Evolutionary conservation across 768 basidiomycete species (phyloP), one percentile per base, ranked within the genome.

Genomic region (Collybia sordida): DNA sequence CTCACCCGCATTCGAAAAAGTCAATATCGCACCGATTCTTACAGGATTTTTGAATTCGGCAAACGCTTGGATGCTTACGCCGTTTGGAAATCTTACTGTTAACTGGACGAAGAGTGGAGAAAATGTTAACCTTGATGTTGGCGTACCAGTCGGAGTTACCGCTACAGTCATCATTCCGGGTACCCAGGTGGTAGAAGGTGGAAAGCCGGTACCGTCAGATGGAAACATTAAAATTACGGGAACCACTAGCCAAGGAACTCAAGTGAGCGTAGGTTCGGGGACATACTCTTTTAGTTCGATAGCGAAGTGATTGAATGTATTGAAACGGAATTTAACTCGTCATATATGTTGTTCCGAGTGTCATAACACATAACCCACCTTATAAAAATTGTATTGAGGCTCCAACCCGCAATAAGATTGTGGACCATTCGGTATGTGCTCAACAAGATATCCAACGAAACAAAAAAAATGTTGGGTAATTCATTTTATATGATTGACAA

Each of bases 61-160:
- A 4, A 47, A 50, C 40, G 64, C 62, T 5, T 67, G 63, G 62
- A 62, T 53, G 23, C 17, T 61, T 17, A 64, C 64, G 3, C 65
- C 65, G 1, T 64, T 60, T 42, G 65, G 65, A 27, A 67, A 67
- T 47, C 49, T 67, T 6, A 62, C 58, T 4, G 62, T 67, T 18
- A 38, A 49, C 8, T 64, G 56, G 54, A 40, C 40, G 1, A 62
- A 49, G 17, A 28, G 34, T 21, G 19, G 25, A 37, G 58, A 59
- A n/a, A 37, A 15, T 11, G 6, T 60, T 21, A 51, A 49, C 18
- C 22, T 65, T 35, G 41, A 59, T 48, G 49, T 63, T 11, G 54
- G 46, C 15, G 36, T 65, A 11, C 64, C 64, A 4, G 56, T 63
- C 36, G 59, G 64, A 22, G 60, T 65, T 9, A 60, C 40, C 19